phyloP scores from a whole-genome alignment of 768 basidiomycete genomes.

The Pluteus cervinus region DNA sequence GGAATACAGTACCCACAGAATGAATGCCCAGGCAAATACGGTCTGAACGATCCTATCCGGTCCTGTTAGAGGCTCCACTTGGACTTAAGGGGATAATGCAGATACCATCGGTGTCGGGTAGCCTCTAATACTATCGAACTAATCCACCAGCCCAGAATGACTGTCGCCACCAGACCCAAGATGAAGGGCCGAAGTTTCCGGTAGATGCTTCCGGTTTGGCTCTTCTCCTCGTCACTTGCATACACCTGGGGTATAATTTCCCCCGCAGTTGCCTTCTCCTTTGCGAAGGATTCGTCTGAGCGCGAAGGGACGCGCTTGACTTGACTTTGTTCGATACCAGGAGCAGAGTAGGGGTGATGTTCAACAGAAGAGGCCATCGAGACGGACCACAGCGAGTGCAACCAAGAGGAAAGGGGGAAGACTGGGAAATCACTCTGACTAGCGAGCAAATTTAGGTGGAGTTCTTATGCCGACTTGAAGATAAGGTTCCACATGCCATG shows the following conservation, averaged over 20 bases:
- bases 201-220: too few species aligned
- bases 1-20: conserved; percentile 43
- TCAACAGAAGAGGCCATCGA: too few species aligned
- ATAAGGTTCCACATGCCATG: too few species aligned
- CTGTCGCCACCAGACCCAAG: conserved; percentile 43
- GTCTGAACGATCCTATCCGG: conserved; percentile 69
- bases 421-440: too few species aligned
- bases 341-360: too few species aligned
- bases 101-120: conserved; percentile 73
- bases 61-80: conserved; percentile 5
- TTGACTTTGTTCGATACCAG: too few species aligned
- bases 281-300: conserved; percentile 15
- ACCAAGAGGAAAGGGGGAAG: too few species aligned
- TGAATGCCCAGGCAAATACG: conserved; percentile 78
- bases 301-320: conserved; percentile 11
- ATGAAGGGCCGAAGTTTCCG: conserved; percentile 34
- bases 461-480: too few species aligned
- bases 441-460: too few species aligned
- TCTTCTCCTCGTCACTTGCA: too few species aligned
- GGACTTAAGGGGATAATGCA: conserved; percentile 9
- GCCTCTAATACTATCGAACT: conserved; percentile 60
- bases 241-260: too few species aligned
- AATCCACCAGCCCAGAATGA: conserved; percentile 86
- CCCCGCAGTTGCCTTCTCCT: conserved; percentile 18
- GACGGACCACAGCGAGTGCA: too few species aligned